Conservation (phyloP, 768 basidiomycete genomes). For the Macrolepiota dolichaula region DNA sequence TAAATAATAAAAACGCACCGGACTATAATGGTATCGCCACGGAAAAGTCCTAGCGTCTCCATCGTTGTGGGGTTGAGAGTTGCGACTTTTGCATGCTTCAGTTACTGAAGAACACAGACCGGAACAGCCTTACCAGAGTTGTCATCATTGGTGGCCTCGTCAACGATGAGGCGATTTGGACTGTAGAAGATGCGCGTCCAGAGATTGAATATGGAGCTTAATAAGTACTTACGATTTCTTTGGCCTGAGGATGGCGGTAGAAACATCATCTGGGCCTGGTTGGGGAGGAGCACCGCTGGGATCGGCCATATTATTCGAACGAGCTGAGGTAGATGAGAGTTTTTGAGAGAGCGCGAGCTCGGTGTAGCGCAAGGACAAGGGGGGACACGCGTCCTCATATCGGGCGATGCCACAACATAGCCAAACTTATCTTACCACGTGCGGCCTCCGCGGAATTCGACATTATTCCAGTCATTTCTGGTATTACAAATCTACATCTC, state of each 20-base stretch:
- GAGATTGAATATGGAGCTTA: not conserved
- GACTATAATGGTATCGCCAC: constrained; percentile 95
- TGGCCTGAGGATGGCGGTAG: constrained; percentile 92
- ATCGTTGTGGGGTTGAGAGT: constrained; percentile 95
- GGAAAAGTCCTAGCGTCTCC: constrained; percentile 90
- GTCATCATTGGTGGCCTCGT: constrained; percentile 91
- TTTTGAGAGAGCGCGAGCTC: constrained; percentile 19
- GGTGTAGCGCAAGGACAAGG: constrained; percentile 22
- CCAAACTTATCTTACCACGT: constrained; percentile 32
- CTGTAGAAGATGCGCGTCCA: constrained; percentile 38
- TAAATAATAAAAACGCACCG: constrained; percentile 46
- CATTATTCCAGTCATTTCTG: constrained; percentile 6
- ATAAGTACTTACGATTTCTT: constrained; percentile 87
- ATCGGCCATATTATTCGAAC: constrained; percentile 14
- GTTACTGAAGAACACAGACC: constrained; percentile 3
- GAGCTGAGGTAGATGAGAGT: constrained; percentile 19
- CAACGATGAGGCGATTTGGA: constrained; percentile 96
- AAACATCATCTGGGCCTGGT: constrained; percentile 84
- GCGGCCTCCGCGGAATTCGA: constrained; percentile 15
- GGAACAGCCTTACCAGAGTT: constrained; percentile 70
- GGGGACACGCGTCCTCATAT: constrained; percentile 39
- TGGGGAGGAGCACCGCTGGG: constrained; percentile 13
- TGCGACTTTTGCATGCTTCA: constrained; percentile 56
- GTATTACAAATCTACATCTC: constrained; percentile 50
- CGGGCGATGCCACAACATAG: constrained; percentile 24